Conservation (phyloP, 2,329 filamentous ascomycete genomes). For the Talaromyces sp. region DNA sequence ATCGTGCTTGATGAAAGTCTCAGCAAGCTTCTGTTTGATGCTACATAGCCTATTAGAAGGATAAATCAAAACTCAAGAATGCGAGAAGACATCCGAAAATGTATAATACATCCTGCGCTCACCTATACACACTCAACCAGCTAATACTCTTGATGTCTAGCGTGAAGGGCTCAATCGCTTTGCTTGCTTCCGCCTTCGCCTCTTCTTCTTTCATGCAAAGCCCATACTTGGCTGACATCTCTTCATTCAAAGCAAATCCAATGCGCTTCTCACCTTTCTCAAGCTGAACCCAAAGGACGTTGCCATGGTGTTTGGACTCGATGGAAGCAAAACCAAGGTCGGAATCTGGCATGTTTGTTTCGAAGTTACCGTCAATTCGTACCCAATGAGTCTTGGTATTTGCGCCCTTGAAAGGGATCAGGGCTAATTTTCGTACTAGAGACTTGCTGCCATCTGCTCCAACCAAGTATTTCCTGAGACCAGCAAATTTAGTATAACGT, state of each 20-base stretch:
- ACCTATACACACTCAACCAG: not conserved
- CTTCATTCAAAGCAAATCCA: not conserved
- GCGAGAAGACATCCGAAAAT: not conserved
- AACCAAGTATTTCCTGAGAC: not conserved
- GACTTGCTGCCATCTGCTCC: not conserved
- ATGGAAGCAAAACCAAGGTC: not conserved
- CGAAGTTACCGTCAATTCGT: not conserved
- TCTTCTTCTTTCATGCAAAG: not conserved
- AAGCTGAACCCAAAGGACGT: not conserved
- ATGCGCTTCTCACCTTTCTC: not conserved
- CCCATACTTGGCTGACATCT: not conserved
- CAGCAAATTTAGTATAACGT: too few relatives aligned
- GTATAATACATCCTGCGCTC: not conserved
- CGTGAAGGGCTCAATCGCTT: not conserved
- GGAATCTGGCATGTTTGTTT: not conserved
- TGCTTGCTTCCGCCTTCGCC: not conserved
- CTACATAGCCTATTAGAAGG: not conserved
- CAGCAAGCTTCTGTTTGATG: not conserved
- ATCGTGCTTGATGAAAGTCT: not conserved
- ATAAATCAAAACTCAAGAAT: too few relatives aligned
- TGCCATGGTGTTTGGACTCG: not conserved
- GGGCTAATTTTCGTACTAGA: not conserved
- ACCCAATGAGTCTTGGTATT: not conserved
- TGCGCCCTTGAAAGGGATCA: not conserved
- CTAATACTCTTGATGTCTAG: not conserved